These are phyloP conservation scores for Cyberlindnera lachancei DNA, from an alignment of 805 yeast genomes.

Conservation along the genomic window DNA sequence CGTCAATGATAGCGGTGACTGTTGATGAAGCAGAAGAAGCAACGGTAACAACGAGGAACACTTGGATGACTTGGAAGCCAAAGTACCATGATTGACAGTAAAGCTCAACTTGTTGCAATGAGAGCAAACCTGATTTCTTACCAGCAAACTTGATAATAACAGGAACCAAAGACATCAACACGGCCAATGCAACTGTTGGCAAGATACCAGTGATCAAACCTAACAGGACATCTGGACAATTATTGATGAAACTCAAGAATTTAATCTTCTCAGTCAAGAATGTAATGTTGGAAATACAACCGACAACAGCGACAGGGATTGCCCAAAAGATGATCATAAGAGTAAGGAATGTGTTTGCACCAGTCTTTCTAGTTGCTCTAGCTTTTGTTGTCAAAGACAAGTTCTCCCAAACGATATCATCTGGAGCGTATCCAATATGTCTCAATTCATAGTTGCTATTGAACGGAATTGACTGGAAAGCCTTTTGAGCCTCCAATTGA, in stretches of 20 bases:
- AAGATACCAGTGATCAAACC: slow-evolving; percentile 86
- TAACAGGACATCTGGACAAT: slow-evolving; percentile 59
- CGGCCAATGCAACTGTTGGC: slow-evolving; percentile 74
- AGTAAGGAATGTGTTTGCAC: slow-evolving; percentile 59
- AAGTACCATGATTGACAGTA: slow-evolving; percentile 86
- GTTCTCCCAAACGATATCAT: slow-evolving; percentile 81
- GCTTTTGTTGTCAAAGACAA: slow-evolving; percentile 48
- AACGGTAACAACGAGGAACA: slow-evolving; percentile 75
- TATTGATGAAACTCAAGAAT: slow-evolving; percentile 68
- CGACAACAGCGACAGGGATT: slow-evolving; percentile 96
- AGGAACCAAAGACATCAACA: slow-evolving; percentile 84
- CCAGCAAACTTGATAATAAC: slow-evolving; percentile 76
- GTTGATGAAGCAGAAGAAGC: slow-evolving; percentile 78
- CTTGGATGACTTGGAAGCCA: slow-evolving; percentile 87
- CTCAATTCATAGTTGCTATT: slow-evolving; percentile 35
- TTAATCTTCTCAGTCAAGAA: slow-evolving; percentile 63
- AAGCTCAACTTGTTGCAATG: slow-evolving; percentile 64
- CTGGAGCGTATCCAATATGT: slow-evolving; percentile 64
- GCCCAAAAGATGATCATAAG: slow-evolving; percentile 84
- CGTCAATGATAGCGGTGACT: slow-evolving; percentile 54
- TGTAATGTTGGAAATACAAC: slow-evolving; percentile 82
- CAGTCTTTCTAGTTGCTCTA: slow-evolving; percentile 47
- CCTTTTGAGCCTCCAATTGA: slow-evolving; percentile 83
- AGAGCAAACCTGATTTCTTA: slow-evolving; percentile 60
- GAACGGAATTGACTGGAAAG: slow-evolving; percentile 73